These are phyloP conservation scores for Hamigera avellanea DNA, from an alignment of 495 filamentous ascomycete species.

Conservation along the genomic window DNA sequence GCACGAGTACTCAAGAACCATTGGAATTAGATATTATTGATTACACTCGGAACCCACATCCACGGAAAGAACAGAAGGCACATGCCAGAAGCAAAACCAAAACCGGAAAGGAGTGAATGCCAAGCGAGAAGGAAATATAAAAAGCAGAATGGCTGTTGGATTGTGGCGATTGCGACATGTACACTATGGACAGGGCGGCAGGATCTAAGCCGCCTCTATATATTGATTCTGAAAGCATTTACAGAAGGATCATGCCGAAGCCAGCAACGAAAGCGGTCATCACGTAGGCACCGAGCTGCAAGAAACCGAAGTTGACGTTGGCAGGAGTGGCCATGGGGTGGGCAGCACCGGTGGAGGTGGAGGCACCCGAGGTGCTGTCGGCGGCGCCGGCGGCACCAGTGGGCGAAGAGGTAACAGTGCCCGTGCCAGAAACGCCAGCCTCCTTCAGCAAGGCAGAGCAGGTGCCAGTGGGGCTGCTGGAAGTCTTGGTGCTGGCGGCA, in stretches of 20 bases:
- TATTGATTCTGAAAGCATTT: slow-evolving; percentile 12
- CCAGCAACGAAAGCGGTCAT: slow-evolving; percentile 54
- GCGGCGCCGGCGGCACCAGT: slow-evolving; percentile 25
- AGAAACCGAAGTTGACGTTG: slow-evolving; percentile 43
- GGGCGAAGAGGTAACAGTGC: slow-evolving; percentile 44
- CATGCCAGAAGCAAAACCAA: no score
- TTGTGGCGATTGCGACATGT: no score
- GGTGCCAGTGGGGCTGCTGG: slow-evolving; percentile 31
- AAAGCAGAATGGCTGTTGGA: no score
- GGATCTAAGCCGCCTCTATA: no score
- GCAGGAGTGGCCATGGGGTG: slow-evolving; percentile 16
- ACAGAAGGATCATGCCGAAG: slow-evolving; percentile 60
- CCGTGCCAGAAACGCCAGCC: slow-evolving; percentile 51
- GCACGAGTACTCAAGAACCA: no score
- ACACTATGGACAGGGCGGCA: no score
- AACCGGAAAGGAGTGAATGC: no score
- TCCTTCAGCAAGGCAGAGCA: slow-evolving; percentile 45
- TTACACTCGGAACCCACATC: no score
- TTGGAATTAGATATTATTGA: no score
- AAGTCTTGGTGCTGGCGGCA: slow-evolving; percentile 40
- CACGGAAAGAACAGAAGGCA: no score
- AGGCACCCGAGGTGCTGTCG: slow-evolving; percentile 5
- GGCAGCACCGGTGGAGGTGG: slow-evolving; percentile 25
- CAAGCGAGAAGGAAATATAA: no score
- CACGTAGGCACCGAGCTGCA: slow-evolving; percentile 54